phyloP scores from a whole-genome alignment of 306 rosid species.

The Cicer chorassanicum region DNA sequence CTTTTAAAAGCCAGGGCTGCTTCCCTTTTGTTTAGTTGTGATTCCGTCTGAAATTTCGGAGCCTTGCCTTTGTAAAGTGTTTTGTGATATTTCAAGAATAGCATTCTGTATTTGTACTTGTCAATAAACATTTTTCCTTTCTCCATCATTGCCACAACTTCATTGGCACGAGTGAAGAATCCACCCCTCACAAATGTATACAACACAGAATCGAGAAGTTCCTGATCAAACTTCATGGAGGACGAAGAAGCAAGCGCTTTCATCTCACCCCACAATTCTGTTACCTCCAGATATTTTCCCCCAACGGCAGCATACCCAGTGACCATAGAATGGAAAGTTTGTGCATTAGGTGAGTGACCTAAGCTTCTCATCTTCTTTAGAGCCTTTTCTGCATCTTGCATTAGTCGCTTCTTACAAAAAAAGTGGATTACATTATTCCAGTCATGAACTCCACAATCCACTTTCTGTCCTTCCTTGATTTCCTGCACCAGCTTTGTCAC shows the following conservation, averaged over 20 bases:
- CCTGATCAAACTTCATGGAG: constrained; percentile 88
- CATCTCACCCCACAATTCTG: constrained; percentile 94
- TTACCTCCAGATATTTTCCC: constrained; percentile 82
- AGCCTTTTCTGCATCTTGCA: constrained; percentile 89
- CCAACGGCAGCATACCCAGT: constrained; percentile 90
- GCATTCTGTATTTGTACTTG: constrained; percentile 83
- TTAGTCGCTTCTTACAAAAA: constrained; percentile 77
- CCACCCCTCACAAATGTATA: constrained; percentile 90
- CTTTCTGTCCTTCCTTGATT: constrained; percentile 78
- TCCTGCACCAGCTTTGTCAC: constrained; percentile 76
- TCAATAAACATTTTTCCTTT: constrained; percentile 78
- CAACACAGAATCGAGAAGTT: constrained; percentile 85
- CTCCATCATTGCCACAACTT: constrained; percentile 84
- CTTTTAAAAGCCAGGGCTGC: constrained; percentile 71
- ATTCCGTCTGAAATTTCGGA: constrained; percentile 76
- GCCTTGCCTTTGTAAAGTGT: constrained; percentile 88
- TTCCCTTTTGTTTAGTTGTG: constrained; percentile 79
- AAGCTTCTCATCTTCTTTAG: constrained; percentile 83
- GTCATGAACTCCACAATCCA: constrained; percentile 78
- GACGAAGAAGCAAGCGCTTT: constrained; percentile 70
- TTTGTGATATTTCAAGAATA: constrained; percentile 86
- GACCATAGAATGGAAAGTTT: constrained; percentile 86
- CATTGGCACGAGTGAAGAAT: constrained; percentile 78
- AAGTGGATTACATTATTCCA: constrained; percentile 91
- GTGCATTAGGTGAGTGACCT: constrained; percentile 80